Percentiles rank a stretch among this genome's conserved stretches.
Conservation (phyloP, 2,329 filamentous ascomycete genomes). For the Sordariomycetes sp. region DNA sequence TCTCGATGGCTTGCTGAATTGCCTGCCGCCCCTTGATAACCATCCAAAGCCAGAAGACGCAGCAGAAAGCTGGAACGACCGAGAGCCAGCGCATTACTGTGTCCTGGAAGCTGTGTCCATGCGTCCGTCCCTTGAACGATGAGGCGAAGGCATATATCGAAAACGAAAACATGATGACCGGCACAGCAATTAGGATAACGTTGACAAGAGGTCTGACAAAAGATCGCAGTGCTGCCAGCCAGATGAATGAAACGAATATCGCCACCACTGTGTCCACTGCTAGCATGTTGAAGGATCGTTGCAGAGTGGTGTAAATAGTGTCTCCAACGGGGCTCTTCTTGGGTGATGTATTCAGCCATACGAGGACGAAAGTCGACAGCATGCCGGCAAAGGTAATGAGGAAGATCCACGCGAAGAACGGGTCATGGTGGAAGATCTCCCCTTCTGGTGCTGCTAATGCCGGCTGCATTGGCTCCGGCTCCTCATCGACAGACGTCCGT, state of each 20-base stretch:
- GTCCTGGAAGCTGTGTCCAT: slow-evolving; percentile 77
- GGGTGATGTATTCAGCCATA: slow-evolving; percentile 78
- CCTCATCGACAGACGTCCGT: slow-evolving; percentile 23
- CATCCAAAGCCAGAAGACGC: slow-evolving; percentile 74
- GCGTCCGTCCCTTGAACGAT: slow-evolving; percentile 70
- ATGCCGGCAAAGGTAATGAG: slow-evolving; percentile 76
- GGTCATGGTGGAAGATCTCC: slow-evolving; percentile 73
- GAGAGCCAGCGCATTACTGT: slow-evolving; percentile 81
- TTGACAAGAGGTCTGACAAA: slow-evolving; percentile 81
- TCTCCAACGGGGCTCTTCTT: slow-evolving; percentile 71
- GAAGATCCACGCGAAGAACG: slow-evolving; percentile 87
- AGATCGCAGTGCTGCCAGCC: slow-evolving; percentile 80
- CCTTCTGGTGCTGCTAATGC: slow-evolving; percentile 40
- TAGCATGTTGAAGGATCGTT: slow-evolving; percentile 80
- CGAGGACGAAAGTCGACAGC: slow-evolving; percentile 79
- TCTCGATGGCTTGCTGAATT: slow-evolving; percentile 73
- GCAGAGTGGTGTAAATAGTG: slow-evolving; percentile 85
- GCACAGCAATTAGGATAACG: slow-evolving; percentile 73
- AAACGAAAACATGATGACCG: slow-evolving; percentile 79
- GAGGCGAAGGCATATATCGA: slow-evolving; percentile 85
- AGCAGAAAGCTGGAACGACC: slow-evolving; percentile 63
- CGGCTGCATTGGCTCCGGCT: slow-evolving; percentile 22
- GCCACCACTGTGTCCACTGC: slow-evolving; percentile 89
- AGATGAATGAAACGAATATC: slow-evolving; percentile 76
- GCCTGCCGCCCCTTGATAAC: slow-evolving; percentile 73